Conservation (phyloP, 1,284 basidiomycete species). For the Trichosporon ovoides region DNA sequence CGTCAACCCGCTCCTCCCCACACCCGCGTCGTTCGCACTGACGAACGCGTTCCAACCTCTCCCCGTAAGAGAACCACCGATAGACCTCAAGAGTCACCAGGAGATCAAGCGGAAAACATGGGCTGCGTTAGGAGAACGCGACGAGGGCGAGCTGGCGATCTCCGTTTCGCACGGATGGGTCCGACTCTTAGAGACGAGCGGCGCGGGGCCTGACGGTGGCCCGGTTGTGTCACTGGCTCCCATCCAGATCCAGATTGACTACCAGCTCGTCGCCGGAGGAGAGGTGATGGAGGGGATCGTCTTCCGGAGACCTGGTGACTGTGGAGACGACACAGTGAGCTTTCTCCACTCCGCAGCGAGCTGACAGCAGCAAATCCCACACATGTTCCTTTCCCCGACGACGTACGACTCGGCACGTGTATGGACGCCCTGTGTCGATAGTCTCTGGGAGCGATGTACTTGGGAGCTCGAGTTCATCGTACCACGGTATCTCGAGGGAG, state of each 20-base stretch:
- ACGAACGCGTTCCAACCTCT: slow-evolving; percentile 55
- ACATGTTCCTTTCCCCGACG: slow-evolving; percentile 84
- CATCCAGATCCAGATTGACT: slow-evolving; percentile 46
- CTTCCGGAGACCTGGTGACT: slow-evolving; percentile 41
- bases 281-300: slow-evolving; percentile 44
- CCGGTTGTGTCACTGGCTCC: slow-evolving; percentile 35
- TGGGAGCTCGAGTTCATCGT: slow-evolving; percentile 99
- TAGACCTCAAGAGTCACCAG: slow-evolving; percentile 82
- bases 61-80: slow-evolving; percentile 38
- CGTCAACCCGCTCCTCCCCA: slow-evolving; percentile 53
- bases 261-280: slow-evolving; percentile 38
- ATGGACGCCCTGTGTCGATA: slow-evolving; percentile 97
- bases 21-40: slow-evolving; percentile 64
- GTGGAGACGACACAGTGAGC: slow-evolving; percentile 60
- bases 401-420: slow-evolving; percentile 85
- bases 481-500: slow-evolving; percentile 71
- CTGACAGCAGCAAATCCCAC: slow-evolving; percentile 69
- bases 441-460: slow-evolving; percentile 91
- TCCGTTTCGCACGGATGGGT: slow-evolving; percentile 77
- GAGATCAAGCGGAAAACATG: slow-evolving; percentile 91
- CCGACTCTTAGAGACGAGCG: slow-evolving; percentile 33
- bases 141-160: slow-evolving; percentile 91
- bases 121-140: slow-evolving; percentile 79
- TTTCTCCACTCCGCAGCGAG: neutral
- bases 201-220: slow-evolving; percentile 20